phyloP scores from a whole-genome alignment of 345 rosid genomes.

The Gossypium australe region DNA sequence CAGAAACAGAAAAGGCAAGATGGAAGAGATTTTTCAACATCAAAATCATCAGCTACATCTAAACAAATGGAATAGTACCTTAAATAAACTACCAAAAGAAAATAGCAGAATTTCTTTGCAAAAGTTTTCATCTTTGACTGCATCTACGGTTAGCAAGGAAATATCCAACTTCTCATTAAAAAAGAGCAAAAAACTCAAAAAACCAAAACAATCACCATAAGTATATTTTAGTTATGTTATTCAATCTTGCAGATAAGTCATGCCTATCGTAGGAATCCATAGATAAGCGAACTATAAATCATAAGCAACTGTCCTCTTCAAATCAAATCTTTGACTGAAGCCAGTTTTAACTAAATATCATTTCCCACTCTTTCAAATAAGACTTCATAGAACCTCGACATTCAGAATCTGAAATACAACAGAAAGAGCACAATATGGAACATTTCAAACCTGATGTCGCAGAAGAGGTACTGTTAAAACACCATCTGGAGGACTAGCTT shows the following conservation, averaged over 20 bases:
- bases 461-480: slow-evolving; percentile 73
- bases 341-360: not conserved
- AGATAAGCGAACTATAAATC: not conserved
- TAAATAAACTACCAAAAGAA: not conserved
- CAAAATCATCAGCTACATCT: not conserved
- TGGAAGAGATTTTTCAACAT: slow-evolving; percentile 5
- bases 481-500: slow-evolving; percentile 81
- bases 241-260: not conserved
- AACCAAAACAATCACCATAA: not conserved
- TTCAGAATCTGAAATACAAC: not conserved
- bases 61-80: not conserved
- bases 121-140: not conserved
- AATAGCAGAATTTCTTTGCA: not conserved
- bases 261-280: not conserved
- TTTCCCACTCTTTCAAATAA: not conserved
- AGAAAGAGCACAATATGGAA: not conserved
- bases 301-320: not conserved
- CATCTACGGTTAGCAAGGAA: not conserved
- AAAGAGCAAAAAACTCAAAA: not conserved
- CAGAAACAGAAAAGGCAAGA: not conserved
- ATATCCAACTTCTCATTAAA: not conserved
- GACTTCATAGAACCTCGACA: not conserved
- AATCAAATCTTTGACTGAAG: not conserved
- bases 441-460: slow-evolving; percentile 79
- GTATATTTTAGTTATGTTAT: not conserved